Evolutionary conservation across 2,329 filamentous ascomycete genomes (phyloP), one percentile per base, ranked within the genome.

Genomic region (Aspergillus persii): DNA sequence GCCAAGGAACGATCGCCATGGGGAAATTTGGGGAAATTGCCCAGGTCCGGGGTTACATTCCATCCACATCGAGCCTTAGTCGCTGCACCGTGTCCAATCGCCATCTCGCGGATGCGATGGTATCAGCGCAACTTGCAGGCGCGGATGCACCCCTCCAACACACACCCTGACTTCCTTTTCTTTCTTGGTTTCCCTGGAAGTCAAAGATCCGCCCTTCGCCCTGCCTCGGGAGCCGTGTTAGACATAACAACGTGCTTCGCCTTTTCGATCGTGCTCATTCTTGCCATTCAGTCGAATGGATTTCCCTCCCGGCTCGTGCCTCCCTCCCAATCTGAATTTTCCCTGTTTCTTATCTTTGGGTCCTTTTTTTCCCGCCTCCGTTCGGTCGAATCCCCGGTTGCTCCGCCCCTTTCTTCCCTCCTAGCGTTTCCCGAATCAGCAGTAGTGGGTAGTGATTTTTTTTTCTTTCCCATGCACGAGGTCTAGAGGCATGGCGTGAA

Each of bases 21-120:
- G 61, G 62, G 61, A 53, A 64, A 61, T 61, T 64, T 59, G 51
- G 54, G 61, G 59, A 53, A 57, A 44, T 39, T 54, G 27, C 18
- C n/a, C 30, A 36, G 36, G 36, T 47, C 47, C 47, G 47, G 54
- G 30, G 54, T 56, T 56, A 47, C 54, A 50, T 56, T 44, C 47
- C 31, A 36, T 26, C n/a, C 41, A 12, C 39, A 44, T 44, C n/a
- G 4, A 47, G 23, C 18, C 27, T 27, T 23, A 47, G 44, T 53
- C 46, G 46, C 53, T 41, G 44, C 54, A 47, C 8, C 2, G 11
- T 26, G 23, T 30, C 54, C 54, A 56, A 56, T 56, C 44, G 44
- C 12, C 26, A 47, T 47, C 26, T 47, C 8, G 12, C 44, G 26
- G 44, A 47, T 23, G 8, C 8, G 26, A 41, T 41, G 36, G 36